phyloP scores from a whole-genome alignment of 176 grass and related monocot genomes.

The Zizania latifolia region DNA sequence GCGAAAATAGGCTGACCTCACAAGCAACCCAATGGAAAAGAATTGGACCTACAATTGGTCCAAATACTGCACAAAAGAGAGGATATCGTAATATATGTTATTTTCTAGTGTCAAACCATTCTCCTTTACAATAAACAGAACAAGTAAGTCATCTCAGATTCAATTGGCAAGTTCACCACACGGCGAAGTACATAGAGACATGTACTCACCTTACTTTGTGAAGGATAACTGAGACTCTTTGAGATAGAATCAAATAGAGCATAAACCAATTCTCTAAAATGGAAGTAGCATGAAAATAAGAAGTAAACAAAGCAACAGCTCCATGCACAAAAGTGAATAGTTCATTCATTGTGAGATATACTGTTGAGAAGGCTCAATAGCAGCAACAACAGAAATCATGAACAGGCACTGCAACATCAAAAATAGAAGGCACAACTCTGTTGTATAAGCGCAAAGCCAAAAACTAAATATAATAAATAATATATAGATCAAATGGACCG shows the following conservation, averaged over 20 bases:
- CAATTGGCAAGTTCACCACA: not conserved
- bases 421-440: slow-evolving; percentile 21
- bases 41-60: slow-evolving; percentile 77
- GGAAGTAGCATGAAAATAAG: slow-evolving; percentile 28
- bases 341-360: slow-evolving; percentile 31
- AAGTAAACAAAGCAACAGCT: slow-evolving; percentile 10
- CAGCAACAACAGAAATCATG: slow-evolving; percentile 88
- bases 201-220: slow-evolving; percentile 63
- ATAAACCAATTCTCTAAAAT: slow-evolving; percentile 58
- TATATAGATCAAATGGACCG: not conserved
- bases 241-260: slow-evolving; percentile 82
- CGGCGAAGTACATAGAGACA: not conserved
- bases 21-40: slow-evolving; percentile 84
- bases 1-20: slow-evolving; percentile 78
- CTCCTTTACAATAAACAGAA: slow-evolving; percentile 19
- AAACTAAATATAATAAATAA: not conserved
- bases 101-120: slow-evolving; percentile 1
- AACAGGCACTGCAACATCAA: slow-evolving; percentile 53
- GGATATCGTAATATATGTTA: slow-evolving; percentile 12
- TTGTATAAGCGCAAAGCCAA: slow-evolving; percentile 12
- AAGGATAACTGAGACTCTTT: slow-evolving; percentile 59
- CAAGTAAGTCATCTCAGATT: not conserved
- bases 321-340: not conserved
- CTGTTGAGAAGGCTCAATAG: slow-evolving; percentile 69
- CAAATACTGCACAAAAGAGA: slow-evolving; percentile 54